Base-by-base conservation (phyloP, 345 rosid genomes). In the Eucalyptus albens region DNA sequence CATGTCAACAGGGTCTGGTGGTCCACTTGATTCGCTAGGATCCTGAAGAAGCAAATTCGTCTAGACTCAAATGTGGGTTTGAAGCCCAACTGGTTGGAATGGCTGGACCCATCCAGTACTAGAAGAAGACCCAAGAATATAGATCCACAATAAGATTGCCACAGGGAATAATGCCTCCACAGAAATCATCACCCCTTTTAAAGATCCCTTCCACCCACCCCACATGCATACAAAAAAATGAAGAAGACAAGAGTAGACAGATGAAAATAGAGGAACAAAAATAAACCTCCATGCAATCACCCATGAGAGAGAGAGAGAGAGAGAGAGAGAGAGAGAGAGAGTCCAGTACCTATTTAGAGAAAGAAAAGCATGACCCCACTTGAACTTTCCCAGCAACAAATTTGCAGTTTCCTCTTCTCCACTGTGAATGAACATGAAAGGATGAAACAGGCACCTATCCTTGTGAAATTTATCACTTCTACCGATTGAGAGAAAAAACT, bases 331-430 rank as follows among this genome's bases (percentile, higher is more conserved):
- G 42, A 29, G 72, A 15, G 9, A 88, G 51, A 82, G 22, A 27
- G 21, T 17, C 31, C 59, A 85, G 56, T 94, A 98, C 99, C 97
- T 95, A 96, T 97, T 98, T 44, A 97, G 95, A 83, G 99, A 97
- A 90, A 95, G 91, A 92, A 98, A 98, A 65, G 98, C 97, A 95
- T 98, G 99, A 87, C 99, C 99, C 99, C 99, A 98, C 90, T 98
- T 98, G 93, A 98, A 98, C 95, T 97, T 98, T 81, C 95, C 95
- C 49, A 98, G 95, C 93, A 98, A 95, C 91, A 95, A 91, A 77
- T 96, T 89, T 55, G 96, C 99, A 83, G 96, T 94, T 93, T 96
- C 98, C 92, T 93, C 94, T 92, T 98, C 99, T 87, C 99, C 99
- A 88, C 99, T 98, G 96, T 87, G 88, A 67, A 65, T 31, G 87